Evolutionary conservation across 352 stramenopile genomes (phyloP), one percentile per base, ranked within the genome.

Genomic region (Phytophthora macrochlamydospora): DNA sequence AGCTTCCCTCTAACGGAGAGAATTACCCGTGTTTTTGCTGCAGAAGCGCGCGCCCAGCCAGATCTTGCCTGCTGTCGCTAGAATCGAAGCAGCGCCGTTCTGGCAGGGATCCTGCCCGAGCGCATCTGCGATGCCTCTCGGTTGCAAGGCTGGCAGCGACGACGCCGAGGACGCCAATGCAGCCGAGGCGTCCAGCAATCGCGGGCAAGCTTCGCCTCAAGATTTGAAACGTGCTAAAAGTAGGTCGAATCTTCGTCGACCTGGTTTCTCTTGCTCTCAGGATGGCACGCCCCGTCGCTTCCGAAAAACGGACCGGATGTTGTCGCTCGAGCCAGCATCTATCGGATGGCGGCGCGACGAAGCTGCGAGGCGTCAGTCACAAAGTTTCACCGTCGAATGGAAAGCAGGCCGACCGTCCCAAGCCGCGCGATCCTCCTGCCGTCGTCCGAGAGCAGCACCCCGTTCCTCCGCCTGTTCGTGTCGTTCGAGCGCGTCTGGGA

Each of bases 341-440:
- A 61, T 63, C 56, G 56, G 45, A 40, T 37, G 65, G 67, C 61
- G 61, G 67, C 56, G 56, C 30, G 62, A 65, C 60, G 60, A 51
- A 56, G 65, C 52, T 56, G 57, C 24, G 35, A 62, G 24, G 35
- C 58, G 50, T 69, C 69, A 76, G 63, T 76, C 69, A 51, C 29
- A 58, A 73, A 76, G 56, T 73, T 76, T 49, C 69, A 46, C 9
- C 68, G 30, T 76, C 64, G 69, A 67, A 76, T 76, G 63, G 48
- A 73, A 73, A 76, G 69, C 59, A 69, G 35, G 53, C 44, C 49
- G 45, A 65, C 54, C 38, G 13, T 29, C 28, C 32, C 14, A 48
- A 9, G 56, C 44, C 59, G 46, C 64, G 40, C 62, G 28, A 14
- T 69, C 44, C 48, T 51, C 18, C 37, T 40, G 24, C 43, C 51